Percentiles rank a stretch among this genome's conserved stretches.
Evolutionary conservation across 2,329 filamentous ascomycete genomes (phyloP).

Genomic region (Cordyceps javanica): DNA sequence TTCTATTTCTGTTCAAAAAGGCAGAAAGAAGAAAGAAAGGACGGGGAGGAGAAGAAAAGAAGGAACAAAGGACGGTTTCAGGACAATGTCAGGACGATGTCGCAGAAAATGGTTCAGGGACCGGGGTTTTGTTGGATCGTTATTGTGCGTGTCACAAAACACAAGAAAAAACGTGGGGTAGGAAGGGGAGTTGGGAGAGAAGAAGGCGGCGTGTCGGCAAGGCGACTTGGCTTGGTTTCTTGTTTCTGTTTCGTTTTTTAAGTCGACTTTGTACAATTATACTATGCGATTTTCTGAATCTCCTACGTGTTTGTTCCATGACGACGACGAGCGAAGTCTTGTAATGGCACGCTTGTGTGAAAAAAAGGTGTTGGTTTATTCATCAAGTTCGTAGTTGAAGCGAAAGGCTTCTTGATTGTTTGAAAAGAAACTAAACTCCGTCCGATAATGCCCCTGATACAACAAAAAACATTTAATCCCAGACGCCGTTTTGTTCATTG

Average conservation of each 20-base stretch:
- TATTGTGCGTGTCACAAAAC: neutral
- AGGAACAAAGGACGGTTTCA: no score
- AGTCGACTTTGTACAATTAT: neutral
- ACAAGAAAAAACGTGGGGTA: neutral
- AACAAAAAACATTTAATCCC: neutral
- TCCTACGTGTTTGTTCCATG: no score
- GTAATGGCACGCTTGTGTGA: neutral
- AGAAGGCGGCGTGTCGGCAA: neutral
- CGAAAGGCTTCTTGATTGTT: no score
- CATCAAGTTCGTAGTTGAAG: conserved; percentile 3
- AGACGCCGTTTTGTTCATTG: neutral
- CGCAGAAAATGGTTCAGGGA: no score
- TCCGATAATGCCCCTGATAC: neutral
- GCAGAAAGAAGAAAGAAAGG: no score
- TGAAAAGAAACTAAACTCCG: neutral
- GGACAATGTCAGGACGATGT: no score
- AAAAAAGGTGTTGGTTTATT: neutral
- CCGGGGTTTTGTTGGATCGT: neutral
- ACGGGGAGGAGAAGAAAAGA: no score
- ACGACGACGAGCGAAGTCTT: neutral
- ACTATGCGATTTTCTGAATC: no score
- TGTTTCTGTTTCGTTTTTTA: neutral
- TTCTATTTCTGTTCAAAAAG: no score
- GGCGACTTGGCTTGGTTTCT: neutral
- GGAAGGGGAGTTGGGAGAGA: neutral